These are phyloP conservation scores for Raffaelea arxii DNA, from an alignment of 2,329 filamentous ascomycete genomes.

Conservation along the genomic window DNA sequence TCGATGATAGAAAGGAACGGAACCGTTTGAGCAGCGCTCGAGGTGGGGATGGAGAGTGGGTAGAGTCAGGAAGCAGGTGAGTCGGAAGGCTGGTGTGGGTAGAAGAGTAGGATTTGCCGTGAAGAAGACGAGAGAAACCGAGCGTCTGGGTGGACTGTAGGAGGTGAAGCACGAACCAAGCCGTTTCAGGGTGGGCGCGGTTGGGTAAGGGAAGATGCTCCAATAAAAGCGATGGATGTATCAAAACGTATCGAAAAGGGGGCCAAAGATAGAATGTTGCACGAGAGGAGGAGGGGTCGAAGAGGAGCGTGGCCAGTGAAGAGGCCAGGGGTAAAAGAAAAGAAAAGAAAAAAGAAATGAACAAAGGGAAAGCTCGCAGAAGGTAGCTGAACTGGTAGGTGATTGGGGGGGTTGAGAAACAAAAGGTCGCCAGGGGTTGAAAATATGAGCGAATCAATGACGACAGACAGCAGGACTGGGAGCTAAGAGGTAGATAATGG, in stretches of 20 bases:
- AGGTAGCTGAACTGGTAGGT: not conserved
- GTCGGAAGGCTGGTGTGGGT: not conserved
- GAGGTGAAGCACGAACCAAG: constrained; percentile 12
- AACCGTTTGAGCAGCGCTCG: constrained; percentile 9
- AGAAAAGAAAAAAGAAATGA: not conserved
- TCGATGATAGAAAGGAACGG: too few relatives aligned
- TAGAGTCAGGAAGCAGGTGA: not conserved
- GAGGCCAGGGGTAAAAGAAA: not conserved
- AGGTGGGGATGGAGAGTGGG: constrained; percentile 1
- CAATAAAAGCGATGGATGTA: not conserved
- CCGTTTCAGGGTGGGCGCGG: constrained; percentile 11
- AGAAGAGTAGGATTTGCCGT: not conserved
- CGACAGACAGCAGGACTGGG: too few relatives aligned
- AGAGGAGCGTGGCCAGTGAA: not conserved
- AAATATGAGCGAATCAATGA: too few relatives aligned
- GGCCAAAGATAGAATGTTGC: not conserved
- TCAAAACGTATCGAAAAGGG: not conserved
- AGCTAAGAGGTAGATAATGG: too few relatives aligned
- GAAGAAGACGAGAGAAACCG: not conserved
- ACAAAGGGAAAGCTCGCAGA: not conserved
- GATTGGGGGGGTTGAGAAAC: not conserved
- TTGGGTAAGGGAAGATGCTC: not conserved
- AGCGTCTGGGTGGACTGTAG: constrained; percentile 3
- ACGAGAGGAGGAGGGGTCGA: not conserved
- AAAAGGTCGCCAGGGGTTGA: too few relatives aligned